phyloP scores from a whole-genome alignment of 768 basidiomycete species.

The Boletus rubroflammeus region DNA sequence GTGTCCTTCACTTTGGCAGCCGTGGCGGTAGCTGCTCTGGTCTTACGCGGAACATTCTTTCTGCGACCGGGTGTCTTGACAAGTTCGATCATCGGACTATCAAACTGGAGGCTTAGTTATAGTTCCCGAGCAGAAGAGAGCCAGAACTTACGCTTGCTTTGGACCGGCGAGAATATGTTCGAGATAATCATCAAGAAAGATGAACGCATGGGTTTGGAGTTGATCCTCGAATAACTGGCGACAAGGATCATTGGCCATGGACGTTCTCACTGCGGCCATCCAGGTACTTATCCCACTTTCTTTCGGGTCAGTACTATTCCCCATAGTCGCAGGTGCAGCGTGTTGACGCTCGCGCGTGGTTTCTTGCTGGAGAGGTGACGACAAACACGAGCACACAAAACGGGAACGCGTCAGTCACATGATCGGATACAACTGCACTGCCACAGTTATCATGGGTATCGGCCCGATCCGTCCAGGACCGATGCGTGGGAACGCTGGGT shows the following conservation, averaged over 20 bases:
- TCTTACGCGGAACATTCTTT: conserved; percentile 50
- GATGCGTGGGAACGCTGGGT: too few relatives aligned
- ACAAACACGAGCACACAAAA: conserved; percentile 22
- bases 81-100: conserved; percentile 70
- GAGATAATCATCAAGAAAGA: conserved; percentile 76
- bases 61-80: conserved; percentile 82
- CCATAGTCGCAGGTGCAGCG: conserved; percentile 6
- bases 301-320: conserved; percentile 4
- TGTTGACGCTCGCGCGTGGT: background rate
- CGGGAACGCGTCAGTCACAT: conserved; percentile 29
- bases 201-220: conserved; percentile 70
- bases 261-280: conserved; percentile 61
- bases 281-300: conserved; percentile 58
- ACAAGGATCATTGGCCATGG: conserved; percentile 71
- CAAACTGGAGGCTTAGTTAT: background rate
- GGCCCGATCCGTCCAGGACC: too few relatives aligned
- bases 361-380: background rate
- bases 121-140: background rate
- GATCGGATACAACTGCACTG: conserved; percentile 8
- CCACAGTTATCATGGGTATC: background rate
- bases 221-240: conserved; percentile 69
- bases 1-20: conserved; percentile 45
- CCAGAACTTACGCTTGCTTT: conserved; percentile 55
- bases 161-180: conserved; percentile 64
- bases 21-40: conserved; percentile 39